Conservation (phyloP, 371 early-diverging fungal genomes). For the Syncephalis fuscata region DNA sequence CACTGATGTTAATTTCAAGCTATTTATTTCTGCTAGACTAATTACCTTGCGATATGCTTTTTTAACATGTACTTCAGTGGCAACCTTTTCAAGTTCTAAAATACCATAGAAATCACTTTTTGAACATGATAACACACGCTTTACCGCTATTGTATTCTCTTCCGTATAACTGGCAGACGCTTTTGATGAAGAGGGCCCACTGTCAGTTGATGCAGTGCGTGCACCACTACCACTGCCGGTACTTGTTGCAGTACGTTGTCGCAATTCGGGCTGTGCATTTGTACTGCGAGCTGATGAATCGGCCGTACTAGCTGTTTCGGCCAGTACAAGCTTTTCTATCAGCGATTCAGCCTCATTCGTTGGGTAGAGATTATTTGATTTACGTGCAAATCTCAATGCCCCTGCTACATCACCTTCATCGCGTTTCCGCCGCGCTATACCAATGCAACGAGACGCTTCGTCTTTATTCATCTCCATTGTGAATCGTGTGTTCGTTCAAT, state of each 20-base stretch:
- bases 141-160: constrained; percentile 70
- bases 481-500: no score
- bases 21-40: not conserved
- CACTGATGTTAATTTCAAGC: not conserved
- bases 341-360: constrained; percentile 45
- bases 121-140: constrained; percentile 44
- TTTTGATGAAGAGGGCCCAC: no score
- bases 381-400: constrained; percentile 68
- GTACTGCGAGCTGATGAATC: constrained; percentile 7
- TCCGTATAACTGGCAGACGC: constrained; percentile 24
- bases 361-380: constrained; percentile 61
- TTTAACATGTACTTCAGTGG: constrained; percentile 79
- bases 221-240: no score
- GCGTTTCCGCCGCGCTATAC: constrained; percentile 53
- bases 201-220: no score
- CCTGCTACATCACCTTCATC: constrained; percentile 34
- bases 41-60: constrained; percentile 89
- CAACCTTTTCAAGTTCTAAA: constrained; percentile 66
- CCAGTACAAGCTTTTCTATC: constrained; percentile 1
- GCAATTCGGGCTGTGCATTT: constrained; percentile 9
- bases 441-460: constrained; percentile 64
- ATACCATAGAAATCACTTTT: constrained; percentile 78
- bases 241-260: constrained; percentile 2
- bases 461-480: constrained; percentile 78
- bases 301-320: constrained; percentile 1